Conservation (phyloP, 2,329 filamentous ascomycete species). For the Hymenoscyphus fraxineus region DNA sequence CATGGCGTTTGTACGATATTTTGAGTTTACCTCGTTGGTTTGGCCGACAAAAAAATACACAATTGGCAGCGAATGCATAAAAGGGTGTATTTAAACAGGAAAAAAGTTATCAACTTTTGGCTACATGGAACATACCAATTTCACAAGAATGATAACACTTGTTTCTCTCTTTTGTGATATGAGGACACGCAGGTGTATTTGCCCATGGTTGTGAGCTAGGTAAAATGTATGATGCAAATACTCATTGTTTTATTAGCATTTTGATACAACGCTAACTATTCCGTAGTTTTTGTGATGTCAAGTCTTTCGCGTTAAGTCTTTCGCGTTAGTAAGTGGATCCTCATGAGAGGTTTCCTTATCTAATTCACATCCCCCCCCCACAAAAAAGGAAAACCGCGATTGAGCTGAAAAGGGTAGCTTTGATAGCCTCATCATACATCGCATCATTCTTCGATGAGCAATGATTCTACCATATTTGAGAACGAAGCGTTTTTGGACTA, state of each 20-base stretch:
- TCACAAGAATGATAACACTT: background rate
- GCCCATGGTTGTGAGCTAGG: background rate
- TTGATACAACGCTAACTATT: background rate
- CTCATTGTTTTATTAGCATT: background rate
- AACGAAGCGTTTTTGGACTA: background rate
- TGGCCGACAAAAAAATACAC: constrained; percentile 27
- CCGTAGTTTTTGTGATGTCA: background rate
- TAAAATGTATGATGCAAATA: background rate
- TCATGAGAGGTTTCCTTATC: too few species aligned
- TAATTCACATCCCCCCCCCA: too few species aligned
- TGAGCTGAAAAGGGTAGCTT: background rate
- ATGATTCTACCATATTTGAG: background rate
- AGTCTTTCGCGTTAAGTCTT: background rate
- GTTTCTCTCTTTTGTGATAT: background rate
- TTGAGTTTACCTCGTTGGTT: constrained; percentile 25
- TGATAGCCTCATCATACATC: too few species aligned
- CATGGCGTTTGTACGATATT: constrained; percentile 34
- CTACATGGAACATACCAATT: constrained; percentile 20
- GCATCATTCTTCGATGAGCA: too few species aligned
- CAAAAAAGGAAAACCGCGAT: background rate
- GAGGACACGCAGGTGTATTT: background rate
- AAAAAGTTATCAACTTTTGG: constrained; percentile 29
- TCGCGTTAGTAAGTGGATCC: background rate
- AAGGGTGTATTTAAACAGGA: constrained; percentile 31
- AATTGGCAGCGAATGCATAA: constrained; percentile 24